Base-by-base conservation (phyloP, 352 stramenopile genomes). In the Pythium graminicola region DNA sequence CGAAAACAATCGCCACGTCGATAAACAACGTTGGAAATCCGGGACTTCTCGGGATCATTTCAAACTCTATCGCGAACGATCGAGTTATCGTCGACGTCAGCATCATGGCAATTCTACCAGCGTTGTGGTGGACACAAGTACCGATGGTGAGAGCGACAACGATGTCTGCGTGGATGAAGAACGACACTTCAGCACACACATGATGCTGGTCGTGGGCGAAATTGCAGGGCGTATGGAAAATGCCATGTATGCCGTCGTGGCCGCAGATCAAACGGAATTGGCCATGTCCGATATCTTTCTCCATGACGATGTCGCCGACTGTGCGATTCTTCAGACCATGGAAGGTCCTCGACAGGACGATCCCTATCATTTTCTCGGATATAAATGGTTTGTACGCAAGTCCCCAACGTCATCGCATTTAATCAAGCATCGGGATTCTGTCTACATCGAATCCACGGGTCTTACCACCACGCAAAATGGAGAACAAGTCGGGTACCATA, bases 41-140 rank as follows among this genome's bases (percentile, higher is more conserved):
- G 51, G 72, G 26, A 60, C 59, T 4, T 61, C 64, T n/a, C 67
- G 72, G 16, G 70, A 80, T 39, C 65, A 68, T 19, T 59, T 86
- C 32, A 68, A 73, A 51, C 54, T 86, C 6, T 83, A 68, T 59
- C 72, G 62, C 42, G 68, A 83, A 53, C 67, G 70, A 4, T 36
- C 22, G 24, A 42, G 43, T 38, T 50, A 50, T n/a, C n/a, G n/a
- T n/a, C n/a, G n/a, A n/a, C n/a, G n/a, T n/a, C n/a, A n/a, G n/a
- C n/a, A n/a, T n/a, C n/a, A n/a, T n/a, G n/a, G n/a, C n/a, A n/a
- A n/a, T n/a, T n/a, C n/a, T n/a, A 23, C 7, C n/a, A 7, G 38
- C n/a, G 6, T 23, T 7, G 16, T 10, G 13, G 17, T 26, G 38
- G 16, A 44, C 14, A n/a, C n/a, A n/a, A 26, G n/a, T 6, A 22